Base-by-base conservation (phyloP, 257 asterid species). In the Haberlea rhodopensis region DNA sequence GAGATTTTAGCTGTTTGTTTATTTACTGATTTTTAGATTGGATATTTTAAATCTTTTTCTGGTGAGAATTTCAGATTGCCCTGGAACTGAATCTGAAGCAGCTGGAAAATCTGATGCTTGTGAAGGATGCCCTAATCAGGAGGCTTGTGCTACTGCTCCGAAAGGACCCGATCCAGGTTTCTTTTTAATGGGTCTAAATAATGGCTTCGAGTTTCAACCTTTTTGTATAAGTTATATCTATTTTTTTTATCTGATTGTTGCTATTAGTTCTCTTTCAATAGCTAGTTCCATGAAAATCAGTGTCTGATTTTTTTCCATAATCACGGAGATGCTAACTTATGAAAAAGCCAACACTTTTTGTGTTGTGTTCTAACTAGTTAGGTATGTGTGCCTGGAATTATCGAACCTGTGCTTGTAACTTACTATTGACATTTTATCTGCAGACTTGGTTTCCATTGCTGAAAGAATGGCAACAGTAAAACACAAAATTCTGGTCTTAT, bases 161-260 rank as follows among this genome's bases (percentile, higher is more conserved):
- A 88, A 91, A 83, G 97, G 95, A 70, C 97, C 98, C 5, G 95
- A 91, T 56, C 98, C 98, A 64, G 95, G 96, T 82, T 55, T 3
- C 1, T 49, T 16, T 18, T 37, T 56, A 11, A 46, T 27, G n/a
- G 27, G 18, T 65, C 28, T 22, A 11, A 0, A 10, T 3, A 3
- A 18, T 22, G 9, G 26, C 46, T 32, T 22, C 20, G 3, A 8
- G 22, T 64, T 53, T 55, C 11, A 6, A 60, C 21, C 6, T n/a
- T 19, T 55, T 31, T 15, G 58, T 56, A 34, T 57, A 23, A 15
- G 18, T 21, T 34, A 5, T 26, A 43, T 43, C 51, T 43, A 4
- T 43, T 43, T 43, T 19, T 15, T 43, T 1, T 0, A 43, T 43
- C 2, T 2, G 51, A 43, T 37, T 37, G 5, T 37, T 11, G 48